These are phyloP conservation scores for Tympanopsis confertula DNA, from an alignment of 2,329 filamentous ascomycete genomes.

Conservation along the genomic window DNA sequence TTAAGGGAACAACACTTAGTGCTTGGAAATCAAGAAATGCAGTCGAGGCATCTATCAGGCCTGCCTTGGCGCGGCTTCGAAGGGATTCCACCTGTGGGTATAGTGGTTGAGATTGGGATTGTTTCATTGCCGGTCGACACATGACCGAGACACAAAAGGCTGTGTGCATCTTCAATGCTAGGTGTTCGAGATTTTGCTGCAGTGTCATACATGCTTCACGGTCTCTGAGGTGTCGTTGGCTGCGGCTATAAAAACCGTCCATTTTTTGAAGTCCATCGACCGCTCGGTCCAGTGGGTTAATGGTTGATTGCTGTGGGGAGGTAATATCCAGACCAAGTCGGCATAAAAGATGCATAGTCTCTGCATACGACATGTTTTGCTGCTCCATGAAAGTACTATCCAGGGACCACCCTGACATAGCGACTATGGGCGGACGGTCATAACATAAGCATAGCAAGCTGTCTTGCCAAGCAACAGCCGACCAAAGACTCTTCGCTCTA, in stretches of 20 bases:
- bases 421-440: conserved; percentile 17
- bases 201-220: background rate
- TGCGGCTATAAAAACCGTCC: background rate
- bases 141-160: background rate
- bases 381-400: conserved; percentile 3
- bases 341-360: conserved; percentile 15
- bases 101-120: background rate
- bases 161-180: background rate
- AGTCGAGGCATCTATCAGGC: conserved; percentile 13
- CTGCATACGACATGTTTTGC: conserved; percentile 10
- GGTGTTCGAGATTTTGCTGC: background rate
- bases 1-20: conserved; percentile 14
- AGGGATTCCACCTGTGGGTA: conserved; percentile 5
- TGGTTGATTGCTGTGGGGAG: background rate
- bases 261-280: background rate
- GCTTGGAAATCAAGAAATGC: conserved; percentile 18
- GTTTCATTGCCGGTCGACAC: background rate
- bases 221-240: background rate
- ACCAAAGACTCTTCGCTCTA: background rate
- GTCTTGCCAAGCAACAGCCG: conserved; percentile 17
- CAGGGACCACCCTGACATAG: conserved; percentile 10
- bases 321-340: conserved; percentile 11
- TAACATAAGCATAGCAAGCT: conserved; percentile 19
- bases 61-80: conserved; percentile 10
- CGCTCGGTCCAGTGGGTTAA: background rate